Base-by-base conservation (phyloP, 164 flowering plant species). In the Akebia trifoliata region DNA sequence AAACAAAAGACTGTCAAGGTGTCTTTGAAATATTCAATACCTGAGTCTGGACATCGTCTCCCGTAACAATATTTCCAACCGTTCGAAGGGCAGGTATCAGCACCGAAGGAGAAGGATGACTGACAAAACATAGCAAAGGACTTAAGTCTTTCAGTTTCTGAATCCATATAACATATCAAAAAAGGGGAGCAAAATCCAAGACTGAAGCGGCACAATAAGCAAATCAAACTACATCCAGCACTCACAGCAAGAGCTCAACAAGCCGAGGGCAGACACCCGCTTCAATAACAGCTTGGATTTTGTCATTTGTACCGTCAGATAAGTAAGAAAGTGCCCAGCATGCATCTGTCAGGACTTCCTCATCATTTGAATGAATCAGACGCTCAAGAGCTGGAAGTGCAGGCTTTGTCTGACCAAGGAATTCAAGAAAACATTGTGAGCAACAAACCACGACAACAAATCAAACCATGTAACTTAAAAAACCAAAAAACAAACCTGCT, bases 41-140 rank as follows among this genome's bases (percentile, higher is more conserved):
- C 90, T 86, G 94, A 62, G 94, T 86, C 68, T 86, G 90, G 40
- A 70, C 6, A 69, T 86, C 90, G 79, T 86, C 94, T 34, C 94
- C 94, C 6, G 93, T 84, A 22, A 86, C 93, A 67, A 86, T 82
- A n/a, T n/a, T n/a, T n/a, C n/a, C n/a, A n/a, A n/a, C n/a, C n/a
- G n/a, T n/a, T n/a, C n/a, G n/a, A n/a, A n/a, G n/a, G n/a, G n/a
- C n/a, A n/a, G n/a, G n/a, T n/a, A n/a, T n/a, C n/a, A n/a, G n/a
- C n/a, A n/a, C 93, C 0, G 87, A 71, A 24, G 90, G 86, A 42
- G 88, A 80, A 28, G 86, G 87, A 36, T 86, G 85, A 17, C 90
- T 82, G 74, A 15, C 0, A 42, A 60, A 30, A 64, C 10, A 21
- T 37, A 25, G 3, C 24, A 56, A 31, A 8, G 8, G 10, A 7